A percentile compares a stretch with the other conserved stretches of the same genome.
phyloP scores from a whole-genome alignment of 208 protist genomes.

The Crithidia acanthocephali region DNA sequence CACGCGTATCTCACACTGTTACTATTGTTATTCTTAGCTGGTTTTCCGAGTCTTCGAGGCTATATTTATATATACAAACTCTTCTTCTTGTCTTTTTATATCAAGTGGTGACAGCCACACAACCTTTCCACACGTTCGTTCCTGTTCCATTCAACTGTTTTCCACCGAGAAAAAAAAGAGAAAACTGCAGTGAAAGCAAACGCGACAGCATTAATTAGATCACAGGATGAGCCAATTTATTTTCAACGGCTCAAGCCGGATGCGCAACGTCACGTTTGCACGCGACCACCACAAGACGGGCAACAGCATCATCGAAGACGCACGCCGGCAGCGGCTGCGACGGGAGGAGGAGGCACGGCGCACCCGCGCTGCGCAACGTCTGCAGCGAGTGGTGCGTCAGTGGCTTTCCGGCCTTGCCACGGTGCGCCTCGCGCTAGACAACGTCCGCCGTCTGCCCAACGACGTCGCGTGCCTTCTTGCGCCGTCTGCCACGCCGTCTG shows the following conservation, averaged over 20 bases:
- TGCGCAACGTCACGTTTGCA: slow-evolving; percentile 63
- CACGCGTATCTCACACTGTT: no score
- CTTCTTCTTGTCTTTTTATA: no score
- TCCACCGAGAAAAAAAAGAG: no score
- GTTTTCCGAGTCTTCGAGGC: no score
- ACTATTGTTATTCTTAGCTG: no score
- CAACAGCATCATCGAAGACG: slow-evolving; percentile 56
- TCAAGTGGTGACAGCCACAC: no score
- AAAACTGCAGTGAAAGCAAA: no score
- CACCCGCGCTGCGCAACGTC: slow-evolving; percentile 33
- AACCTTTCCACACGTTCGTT: no score
- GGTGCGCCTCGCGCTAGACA: slow-evolving; percentile 30
- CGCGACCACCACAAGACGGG: slow-evolving; percentile 61
- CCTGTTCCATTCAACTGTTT: no score
- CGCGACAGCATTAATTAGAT: no score
- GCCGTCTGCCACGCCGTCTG: background rate
- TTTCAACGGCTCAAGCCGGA: slow-evolving; percentile 75
- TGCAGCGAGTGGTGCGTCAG: slow-evolving; percentile 54
- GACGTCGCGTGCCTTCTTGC: slow-evolving; percentile 15
- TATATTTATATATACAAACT: no score
- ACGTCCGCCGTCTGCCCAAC: slow-evolving; percentile 2
- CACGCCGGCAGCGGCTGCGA: slow-evolving; percentile 46
- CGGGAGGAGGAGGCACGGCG: slow-evolving; percentile 53
- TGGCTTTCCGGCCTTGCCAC: slow-evolving; percentile 40
- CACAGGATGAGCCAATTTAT: slow-evolving; percentile 40